Evolutionary conservation across 2,329 filamentous ascomycete species (phyloP).

Genomic region (Teratosphaeriaceae sp.): DNA sequence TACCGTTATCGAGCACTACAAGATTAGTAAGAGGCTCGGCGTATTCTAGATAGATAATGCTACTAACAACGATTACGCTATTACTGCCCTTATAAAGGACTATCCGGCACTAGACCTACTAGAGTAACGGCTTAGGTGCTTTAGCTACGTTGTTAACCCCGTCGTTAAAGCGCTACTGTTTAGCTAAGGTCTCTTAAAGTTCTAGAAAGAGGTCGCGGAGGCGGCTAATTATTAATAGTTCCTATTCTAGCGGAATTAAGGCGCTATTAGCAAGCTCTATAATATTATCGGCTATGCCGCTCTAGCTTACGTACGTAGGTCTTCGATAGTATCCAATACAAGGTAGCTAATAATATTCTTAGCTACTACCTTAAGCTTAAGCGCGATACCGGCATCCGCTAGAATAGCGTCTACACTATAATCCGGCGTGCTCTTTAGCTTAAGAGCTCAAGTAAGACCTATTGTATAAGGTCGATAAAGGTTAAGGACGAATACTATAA

Average conservation of each 20-base stretch:
- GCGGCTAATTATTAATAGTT: not conserved
- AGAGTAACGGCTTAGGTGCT: constrained; percentile 3
- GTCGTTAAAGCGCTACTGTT: constrained; percentile 7
- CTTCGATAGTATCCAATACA: constrained; percentile 2
- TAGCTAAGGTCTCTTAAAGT: not conserved
- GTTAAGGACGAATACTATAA: constrained; percentile 2
- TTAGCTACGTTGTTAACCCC: constrained; percentile 7
- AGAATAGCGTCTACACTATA: constrained; percentile 6
- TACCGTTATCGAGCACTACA: constrained; percentile 1
- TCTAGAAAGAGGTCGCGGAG: constrained; percentile 5
- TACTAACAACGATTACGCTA: constrained; percentile 2
- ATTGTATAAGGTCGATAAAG: constrained; percentile 2
- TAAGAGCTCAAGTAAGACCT: not conserved
- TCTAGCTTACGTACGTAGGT: not conserved
- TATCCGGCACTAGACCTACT: constrained; percentile 1
- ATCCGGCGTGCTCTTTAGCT: constrained; percentile 4
- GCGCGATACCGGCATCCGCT: constrained; percentile 4
- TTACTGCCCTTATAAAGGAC: constrained; percentile 1
- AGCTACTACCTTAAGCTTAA: constrained; percentile 3
- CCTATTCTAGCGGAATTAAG: constrained; percentile 5
- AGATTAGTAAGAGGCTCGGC: constrained; percentile 2
- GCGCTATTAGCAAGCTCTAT: constrained; percentile 8
- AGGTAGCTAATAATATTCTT: constrained; percentile 4
- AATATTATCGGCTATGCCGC: constrained; percentile 6
- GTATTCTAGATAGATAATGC: constrained; percentile 6